Percentiles rank a stretch among this genome's conserved stretches.
These are phyloP conservation scores for Leccinum truebloodii DNA, from an alignment of 768 basidiomycete genomes.

Conservation along the genomic window DNA sequence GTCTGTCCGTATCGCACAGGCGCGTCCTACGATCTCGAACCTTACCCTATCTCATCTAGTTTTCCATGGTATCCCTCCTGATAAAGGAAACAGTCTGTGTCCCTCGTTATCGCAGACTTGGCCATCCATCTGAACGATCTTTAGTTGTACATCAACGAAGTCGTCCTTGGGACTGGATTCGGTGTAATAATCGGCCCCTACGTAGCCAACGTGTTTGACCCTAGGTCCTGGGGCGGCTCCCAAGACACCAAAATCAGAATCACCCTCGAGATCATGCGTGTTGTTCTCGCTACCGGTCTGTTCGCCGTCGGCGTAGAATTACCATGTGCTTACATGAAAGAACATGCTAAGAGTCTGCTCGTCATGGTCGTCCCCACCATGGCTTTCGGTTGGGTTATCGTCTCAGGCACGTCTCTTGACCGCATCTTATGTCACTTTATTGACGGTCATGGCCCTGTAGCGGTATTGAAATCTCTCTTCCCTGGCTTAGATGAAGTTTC, in stretches of 20 bases:
- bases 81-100: slow-evolving; percentile 73
- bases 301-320: slow-evolving; percentile 97
- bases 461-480: slow-evolving; percentile 68
- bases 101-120: neutral
- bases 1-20: slow-evolving; percentile 9
- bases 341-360: slow-evolving; percentile 71
- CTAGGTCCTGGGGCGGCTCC: slow-evolving; percentile 71
- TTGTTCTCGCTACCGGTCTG: slow-evolving; percentile 88
- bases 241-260: slow-evolving; percentile 46
- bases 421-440: neutral
- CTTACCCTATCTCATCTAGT: slow-evolving; percentile 43
- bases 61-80: slow-evolving; percentile 80
- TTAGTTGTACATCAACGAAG: slow-evolving; percentile 89
- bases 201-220: slow-evolving; percentile 69
- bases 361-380: slow-evolving; percentile 80
- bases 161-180: slow-evolving; percentile 82
- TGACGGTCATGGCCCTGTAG: slow-evolving; percentile 35
- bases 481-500: slow-evolving; percentile 71
- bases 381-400: slow-evolving; percentile 82
- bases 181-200: slow-evolving; percentile 68
- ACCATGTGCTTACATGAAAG: slow-evolving; percentile 78
- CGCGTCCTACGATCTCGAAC: too few relatives aligned
- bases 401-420: slow-evolving; percentile 50
- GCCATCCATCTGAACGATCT: neutral
- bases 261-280: slow-evolving; percentile 83